Evolutionary conservation across 805 yeast genomes (phyloP), one percentile per base, ranked within the genome.

Genomic region (Yamadazyma kitorensis): DNA sequence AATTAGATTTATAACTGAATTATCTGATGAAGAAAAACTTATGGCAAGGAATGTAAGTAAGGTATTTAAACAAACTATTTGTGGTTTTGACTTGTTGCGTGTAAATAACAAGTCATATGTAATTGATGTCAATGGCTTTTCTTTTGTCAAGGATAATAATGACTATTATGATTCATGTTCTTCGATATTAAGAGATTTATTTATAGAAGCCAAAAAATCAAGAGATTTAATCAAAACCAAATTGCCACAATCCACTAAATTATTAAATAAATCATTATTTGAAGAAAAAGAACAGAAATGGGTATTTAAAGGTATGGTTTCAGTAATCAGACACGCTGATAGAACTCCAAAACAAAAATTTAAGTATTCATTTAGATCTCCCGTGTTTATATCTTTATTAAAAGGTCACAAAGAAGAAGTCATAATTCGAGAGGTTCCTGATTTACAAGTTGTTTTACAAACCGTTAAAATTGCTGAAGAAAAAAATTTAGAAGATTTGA

Each of bases 281-380:
- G 79, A 76, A 43, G 82, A 78, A 41, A 78, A 78, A 59, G 75
- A 77, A 44, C 96, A 91, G 55, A 91, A 91, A 61, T 93, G 99
- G 99, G 86, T 86, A 5, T 82, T 93, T 60, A 93, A 93, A 59
- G 97, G 97, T 12, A 67, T 86, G 62, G 95, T 93, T 8, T 74
- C 84, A 12, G 94, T 91, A 18, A 82, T 93, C 35, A 78, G 99
- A 48, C 99, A 93, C 60, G 99, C 98, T 6, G 99, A 93, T 57
- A 77, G 99, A 56, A 93, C 99, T 0, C 99, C 99, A 11, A 93
- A 93, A 58, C 98, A 93, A 64, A 93, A 93, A 58, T 86, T 93
- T 67, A 93, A 93, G 56, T 94, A 87, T 61, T 88, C 97, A 0
- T 93, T 93, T 68, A 81, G 82, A 45, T 82, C 95, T 2, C 89